These are phyloP conservation scores for Phytophthora fragariaefolia DNA, from an alignment of 352 stramenopile species.

Conservation along the genomic window DNA sequence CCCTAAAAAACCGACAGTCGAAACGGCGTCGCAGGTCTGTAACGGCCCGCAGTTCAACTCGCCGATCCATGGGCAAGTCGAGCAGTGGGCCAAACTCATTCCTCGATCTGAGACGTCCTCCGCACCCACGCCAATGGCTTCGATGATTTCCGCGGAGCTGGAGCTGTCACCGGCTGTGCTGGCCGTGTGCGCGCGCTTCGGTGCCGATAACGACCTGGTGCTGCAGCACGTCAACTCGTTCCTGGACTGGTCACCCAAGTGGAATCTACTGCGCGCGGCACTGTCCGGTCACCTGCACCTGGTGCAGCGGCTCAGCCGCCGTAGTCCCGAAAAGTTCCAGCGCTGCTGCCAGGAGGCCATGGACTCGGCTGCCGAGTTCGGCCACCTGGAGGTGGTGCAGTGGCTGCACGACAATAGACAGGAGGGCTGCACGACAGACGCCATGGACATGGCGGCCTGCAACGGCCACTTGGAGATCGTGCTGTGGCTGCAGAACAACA, in stretches of 20 bases:
- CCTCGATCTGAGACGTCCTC: slow-evolving; percentile 12
- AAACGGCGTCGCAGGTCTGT: slow-evolving; percentile 6
- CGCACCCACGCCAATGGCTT: no score
- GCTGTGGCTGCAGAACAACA: slow-evolving; percentile 67
- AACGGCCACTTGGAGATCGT: slow-evolving; percentile 64
- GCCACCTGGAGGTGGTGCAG: slow-evolving; percentile 60
- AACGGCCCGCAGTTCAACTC: background rate
- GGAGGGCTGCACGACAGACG: slow-evolving; percentile 71
- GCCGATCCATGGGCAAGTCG: background rate
- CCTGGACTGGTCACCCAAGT: slow-evolving; percentile 57
- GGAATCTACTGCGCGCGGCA: slow-evolving; percentile 59
- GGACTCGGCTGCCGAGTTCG: slow-evolving; percentile 70
- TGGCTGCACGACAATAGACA: slow-evolving; percentile 56
- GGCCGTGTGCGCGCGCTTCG: slow-evolving; percentile 54
- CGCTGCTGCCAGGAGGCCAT: slow-evolving; percentile 62
- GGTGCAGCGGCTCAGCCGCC: slow-evolving; percentile 53
- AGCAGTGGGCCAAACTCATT: slow-evolving; percentile 17
- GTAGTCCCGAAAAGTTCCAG: slow-evolving; percentile 47
- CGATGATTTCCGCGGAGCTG: background rate
- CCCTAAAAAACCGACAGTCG: slow-evolving; percentile 10
- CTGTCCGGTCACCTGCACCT: slow-evolving; percentile 57
- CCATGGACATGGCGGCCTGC: slow-evolving; percentile 67
- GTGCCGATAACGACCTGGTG: slow-evolving; percentile 55
- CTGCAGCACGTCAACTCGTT: slow-evolving; percentile 58
- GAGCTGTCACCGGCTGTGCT: slow-evolving; percentile 58